phyloP scores from a whole-genome alignment of 331 rosid genomes.

The Stylosanthes scabra region DNA sequence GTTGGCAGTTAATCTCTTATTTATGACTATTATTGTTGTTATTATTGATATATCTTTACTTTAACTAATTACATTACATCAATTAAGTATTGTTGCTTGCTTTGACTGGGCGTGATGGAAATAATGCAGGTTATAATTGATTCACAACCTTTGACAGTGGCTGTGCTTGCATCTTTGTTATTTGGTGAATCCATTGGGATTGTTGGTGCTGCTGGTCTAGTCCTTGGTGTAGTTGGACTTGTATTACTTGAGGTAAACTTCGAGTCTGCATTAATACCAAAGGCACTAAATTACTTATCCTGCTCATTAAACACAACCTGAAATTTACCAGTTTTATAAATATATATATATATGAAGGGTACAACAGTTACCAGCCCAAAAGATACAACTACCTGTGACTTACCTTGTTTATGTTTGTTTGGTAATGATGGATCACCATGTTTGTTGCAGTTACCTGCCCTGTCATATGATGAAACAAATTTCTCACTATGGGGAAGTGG shows the following conservation, averaged over 20 bases:
- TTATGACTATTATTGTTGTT: neutral
- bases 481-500: slow-evolving; percentile 95
- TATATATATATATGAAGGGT: slow-evolving; percentile 19
- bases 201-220: slow-evolving; percentile 89
- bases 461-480: slow-evolving; percentile 62
- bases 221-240: slow-evolving; percentile 89
- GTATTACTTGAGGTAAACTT: slow-evolving; percentile 80
- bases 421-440: neutral
- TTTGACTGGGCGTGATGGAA: slow-evolving; percentile 9
- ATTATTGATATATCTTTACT: neutral
- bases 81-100: slow-evolving; percentile 17
- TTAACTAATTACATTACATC: neutral
- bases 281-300: neutral
- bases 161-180: slow-evolving; percentile 84
- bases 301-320: slow-evolving; percentile 2
- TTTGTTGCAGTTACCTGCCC: slow-evolving; percentile 72
- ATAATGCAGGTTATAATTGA: slow-evolving; percentile 88
- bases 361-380: slow-evolving; percentile 7
- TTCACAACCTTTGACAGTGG: slow-evolving; percentile 96
- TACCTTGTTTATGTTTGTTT: neutral
- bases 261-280: slow-evolving; percentile 1
- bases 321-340: slow-evolving; percentile 6
- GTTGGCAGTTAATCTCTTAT: slow-evolving; percentile 42
- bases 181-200: slow-evolving; percentile 90
- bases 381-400: slow-evolving; percentile 19